Percentiles rank a stretch among this genome's conserved stretches.
phyloP scores from a whole-genome alignment of 192 early-diverging fungal species.

The Obelidium mucronatum region DNA sequence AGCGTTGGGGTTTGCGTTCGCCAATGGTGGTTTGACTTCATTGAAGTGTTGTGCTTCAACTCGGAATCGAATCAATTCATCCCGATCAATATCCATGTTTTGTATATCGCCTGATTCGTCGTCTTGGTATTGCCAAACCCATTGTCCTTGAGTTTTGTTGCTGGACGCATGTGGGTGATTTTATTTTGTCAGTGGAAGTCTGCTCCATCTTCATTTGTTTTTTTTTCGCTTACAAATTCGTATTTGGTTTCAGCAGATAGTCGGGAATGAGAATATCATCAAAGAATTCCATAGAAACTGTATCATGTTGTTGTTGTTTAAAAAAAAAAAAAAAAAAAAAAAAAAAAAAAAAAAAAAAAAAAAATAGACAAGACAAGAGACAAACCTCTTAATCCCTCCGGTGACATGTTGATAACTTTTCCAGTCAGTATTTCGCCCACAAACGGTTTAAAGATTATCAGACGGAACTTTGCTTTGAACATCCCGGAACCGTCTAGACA shows the following conservation, averaged over 20 bases:
- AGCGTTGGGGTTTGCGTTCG: background rate
- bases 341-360: conserved; percentile 11
- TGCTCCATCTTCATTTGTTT: no score
- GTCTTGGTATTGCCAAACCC: conserved; percentile 85
- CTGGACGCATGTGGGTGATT: conserved; percentile 33
- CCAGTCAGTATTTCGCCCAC: conserved; percentile 86
- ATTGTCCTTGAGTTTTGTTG: conserved; percentile 73
- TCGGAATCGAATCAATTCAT: conserved; percentile 78
- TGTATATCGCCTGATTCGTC: conserved; percentile 60
- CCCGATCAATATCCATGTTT: conserved; percentile 80
- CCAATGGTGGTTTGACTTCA: conserved; percentile 67
- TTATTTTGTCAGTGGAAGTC: no score
- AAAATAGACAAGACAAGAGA: no score
- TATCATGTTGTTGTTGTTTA: no score
- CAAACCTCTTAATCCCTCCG: conserved; percentile 73
- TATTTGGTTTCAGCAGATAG: conserved; percentile 63
- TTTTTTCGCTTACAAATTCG: no score
- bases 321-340: background rate
- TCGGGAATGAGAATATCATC: conserved; percentile 88
- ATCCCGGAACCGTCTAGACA: conserved; percentile 81
- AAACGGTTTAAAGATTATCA: conserved; percentile 92
- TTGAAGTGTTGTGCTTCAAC: conserved; percentile 77
- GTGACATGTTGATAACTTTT: conserved; percentile 74
- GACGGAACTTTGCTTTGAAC: conserved; percentile 78
- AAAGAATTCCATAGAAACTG: conserved; percentile 88